Evolutionary conservation across 495 filamentous ascomycete genomes (phyloP).

Genomic region (Talaromyces proteolyticus): DNA sequence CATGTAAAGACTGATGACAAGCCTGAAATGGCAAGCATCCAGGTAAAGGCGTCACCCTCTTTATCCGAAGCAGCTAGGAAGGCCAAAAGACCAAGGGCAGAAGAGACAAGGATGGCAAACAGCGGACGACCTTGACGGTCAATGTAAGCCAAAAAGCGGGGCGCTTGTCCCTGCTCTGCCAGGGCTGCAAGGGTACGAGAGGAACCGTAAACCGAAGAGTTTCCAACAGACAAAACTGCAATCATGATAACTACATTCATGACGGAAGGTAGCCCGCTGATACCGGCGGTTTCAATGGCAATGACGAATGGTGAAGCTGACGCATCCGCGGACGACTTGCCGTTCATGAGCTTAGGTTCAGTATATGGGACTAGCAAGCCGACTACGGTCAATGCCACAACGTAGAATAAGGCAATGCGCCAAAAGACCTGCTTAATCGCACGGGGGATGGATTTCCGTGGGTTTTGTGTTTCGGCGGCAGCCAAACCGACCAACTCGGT

Average conservation of each 20-base stretch:
- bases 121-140: slow-evolving; percentile 80
- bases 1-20: slow-evolving; percentile 91
- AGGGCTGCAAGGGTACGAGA: slow-evolving; percentile 82
- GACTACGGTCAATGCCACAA: slow-evolving; percentile 66
- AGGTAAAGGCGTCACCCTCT: slow-evolving; percentile 64
- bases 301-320: slow-evolving; percentile 86
- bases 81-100: slow-evolving; percentile 65
- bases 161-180: slow-evolving; percentile 81
- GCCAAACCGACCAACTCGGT: slow-evolving; percentile 93
- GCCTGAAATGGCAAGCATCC: slow-evolving; percentile 87
- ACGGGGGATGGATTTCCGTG: slow-evolving; percentile 77
- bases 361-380: slow-evolving; percentile 70
- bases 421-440: slow-evolving; percentile 94
- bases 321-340: slow-evolving; percentile 51
- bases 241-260: slow-evolving; percentile 92
- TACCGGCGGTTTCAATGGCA: slow-evolving; percentile 75
- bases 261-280: slow-evolving; percentile 67
- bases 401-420: slow-evolving; percentile 86
- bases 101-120: slow-evolving; percentile 63
- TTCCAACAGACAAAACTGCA: slow-evolving; percentile 81
- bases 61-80: slow-evolving; percentile 67
- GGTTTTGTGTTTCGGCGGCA: slow-evolving; percentile 82
- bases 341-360: slow-evolving; percentile 53
- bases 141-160: slow-evolving; percentile 69
- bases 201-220: slow-evolving; percentile 81